These are phyloP conservation scores for Aspergillus proliferans DNA, from an alignment of 2,329 filamentous ascomycete species.

Conservation along the genomic window DNA sequence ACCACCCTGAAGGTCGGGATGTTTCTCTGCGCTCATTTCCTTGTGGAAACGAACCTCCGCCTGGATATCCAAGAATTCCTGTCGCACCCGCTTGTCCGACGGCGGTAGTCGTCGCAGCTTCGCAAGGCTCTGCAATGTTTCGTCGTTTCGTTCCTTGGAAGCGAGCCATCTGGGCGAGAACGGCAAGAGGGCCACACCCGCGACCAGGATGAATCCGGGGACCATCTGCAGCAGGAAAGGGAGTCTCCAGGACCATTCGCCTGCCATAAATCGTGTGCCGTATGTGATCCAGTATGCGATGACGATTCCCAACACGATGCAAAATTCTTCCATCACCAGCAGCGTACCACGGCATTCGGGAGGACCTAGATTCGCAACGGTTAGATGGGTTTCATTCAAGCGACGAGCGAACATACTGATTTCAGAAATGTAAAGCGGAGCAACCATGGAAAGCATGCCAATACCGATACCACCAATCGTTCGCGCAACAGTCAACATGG, in stretches of 20 bases:
- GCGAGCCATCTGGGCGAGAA: slow-evolving; percentile 53
- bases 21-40: slow-evolving; percentile 36
- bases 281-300: slow-evolving; percentile 40
- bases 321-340: slow-evolving; percentile 38
- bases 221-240: slow-evolving; percentile 45
- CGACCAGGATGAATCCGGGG: slow-evolving; percentile 32
- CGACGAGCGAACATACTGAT: slow-evolving; percentile 29
- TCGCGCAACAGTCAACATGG: slow-evolving; percentile 47
- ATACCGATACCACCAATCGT: slow-evolving; percentile 49
- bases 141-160: slow-evolving; percentile 42
- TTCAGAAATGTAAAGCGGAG: slow-evolving; percentile 50
- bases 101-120: slow-evolving; percentile 46
- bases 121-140: slow-evolving; percentile 43
- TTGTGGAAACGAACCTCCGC: slow-evolving; percentile 50
- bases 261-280: slow-evolving; percentile 38
- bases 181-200: slow-evolving; percentile 42
- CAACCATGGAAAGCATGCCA: slow-evolving; percentile 46
- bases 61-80: slow-evolving; percentile 47
- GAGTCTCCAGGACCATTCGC: slow-evolving; percentile 44
- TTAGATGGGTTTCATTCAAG: not conserved
- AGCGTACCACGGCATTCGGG: slow-evolving; percentile 45
- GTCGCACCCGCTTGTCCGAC: slow-evolving; percentile 45
- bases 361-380: slow-evolving; percentile 20
- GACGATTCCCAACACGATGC: slow-evolving; percentile 38
- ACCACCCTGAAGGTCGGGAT: slow-evolving; percentile 32